These are phyloP conservation scores for Myxozyma monticola DNA, from an alignment of 805 yeast genomes.

Conservation along the genomic window DNA sequence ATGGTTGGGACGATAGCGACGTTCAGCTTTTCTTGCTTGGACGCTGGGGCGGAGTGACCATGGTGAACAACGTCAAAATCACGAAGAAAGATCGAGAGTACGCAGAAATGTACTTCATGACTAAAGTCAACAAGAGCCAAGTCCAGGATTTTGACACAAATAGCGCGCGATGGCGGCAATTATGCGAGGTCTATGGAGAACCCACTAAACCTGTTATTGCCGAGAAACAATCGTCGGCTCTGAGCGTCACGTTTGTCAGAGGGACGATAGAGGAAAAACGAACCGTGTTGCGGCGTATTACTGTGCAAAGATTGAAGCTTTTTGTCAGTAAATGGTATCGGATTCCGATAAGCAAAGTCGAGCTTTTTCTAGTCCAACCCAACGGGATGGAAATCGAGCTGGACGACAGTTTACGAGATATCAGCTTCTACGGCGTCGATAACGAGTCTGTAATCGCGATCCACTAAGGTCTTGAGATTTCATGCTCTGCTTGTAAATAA, in stretches of 20 bases:
- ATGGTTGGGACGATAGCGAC: conserved; percentile 33
- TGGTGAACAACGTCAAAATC: conserved; percentile 61
- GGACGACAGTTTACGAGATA: conserved; percentile 17
- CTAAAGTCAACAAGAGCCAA: conserved; percentile 45
- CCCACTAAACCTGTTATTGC: not conserved
- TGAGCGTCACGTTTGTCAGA: not conserved
- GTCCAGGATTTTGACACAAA: conserved; percentile 27
- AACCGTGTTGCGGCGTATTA: conserved; percentile 12
- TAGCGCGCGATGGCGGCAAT: conserved; percentile 45
- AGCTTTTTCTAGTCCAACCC: not conserved
- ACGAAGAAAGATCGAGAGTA: conserved; percentile 51
- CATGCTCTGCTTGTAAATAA: too few species aligned
- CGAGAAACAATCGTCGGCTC: not conserved
- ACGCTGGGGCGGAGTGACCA: conserved; percentile 43
- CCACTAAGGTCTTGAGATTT: too few species aligned
- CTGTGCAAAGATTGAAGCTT: conserved; percentile 18
- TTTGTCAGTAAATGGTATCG: conserved; percentile 17
- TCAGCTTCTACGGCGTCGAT: conserved; percentile 17
- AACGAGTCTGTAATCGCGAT: conserved; percentile 9
- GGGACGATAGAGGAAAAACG: not conserved
- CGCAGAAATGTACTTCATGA: conserved; percentile 67
- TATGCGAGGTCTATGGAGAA: conserved; percentile 34
- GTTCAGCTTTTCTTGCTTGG: conserved; percentile 46
- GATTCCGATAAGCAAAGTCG: conserved; percentile 2
- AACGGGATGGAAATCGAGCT: conserved; percentile 7